Conservation (phyloP, 352 stramenopile genomes). For the Pythium guiyangense region DNA sequence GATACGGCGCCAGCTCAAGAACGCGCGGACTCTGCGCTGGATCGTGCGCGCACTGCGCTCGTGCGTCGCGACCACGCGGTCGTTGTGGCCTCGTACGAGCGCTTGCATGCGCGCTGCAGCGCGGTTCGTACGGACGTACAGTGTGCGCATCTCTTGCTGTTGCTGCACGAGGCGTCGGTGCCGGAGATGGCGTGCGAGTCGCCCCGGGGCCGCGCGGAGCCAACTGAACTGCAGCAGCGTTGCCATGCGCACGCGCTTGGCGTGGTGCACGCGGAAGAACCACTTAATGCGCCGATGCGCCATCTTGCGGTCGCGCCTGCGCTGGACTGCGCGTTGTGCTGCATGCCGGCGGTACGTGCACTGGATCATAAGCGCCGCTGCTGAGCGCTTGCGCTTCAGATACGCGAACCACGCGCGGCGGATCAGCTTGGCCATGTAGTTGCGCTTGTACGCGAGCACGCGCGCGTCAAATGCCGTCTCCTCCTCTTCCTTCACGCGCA, state of each 20-base stretch:
- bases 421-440: constrained; percentile 41
- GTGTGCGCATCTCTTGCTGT: constrained; percentile 7
- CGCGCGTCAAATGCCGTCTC: constrained; percentile 42
- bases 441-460: constrained; percentile 38
- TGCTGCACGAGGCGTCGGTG: constrained; percentile 12
- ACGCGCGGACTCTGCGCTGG: constrained; percentile 33
- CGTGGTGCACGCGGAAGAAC: constrained; percentile 61
- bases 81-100: constrained; percentile 41
- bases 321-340: constrained; percentile 20
- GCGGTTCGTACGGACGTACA: constrained; percentile 21
- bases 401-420: constrained; percentile 32
- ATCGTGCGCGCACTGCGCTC: constrained; percentile 46
- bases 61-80: constrained; percentile 22
- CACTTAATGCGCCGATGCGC: constrained; percentile 76
- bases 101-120: constrained; percentile 50
- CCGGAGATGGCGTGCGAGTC: constrained; percentile 43
- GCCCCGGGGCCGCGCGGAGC: constrained; percentile 41
- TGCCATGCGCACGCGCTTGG: constrained; percentile 30
- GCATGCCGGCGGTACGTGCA: constrained; percentile 31
- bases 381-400: constrained; percentile 17
- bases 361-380: constrained; percentile 40
- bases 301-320: constrained; percentile 30
- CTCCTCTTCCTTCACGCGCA: constrained; percentile 65
- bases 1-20: constrained; percentile 36
- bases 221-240: constrained; percentile 68